Evolutionary conservation across 208 protist genomes (phyloP), one percentile per base, ranked within the genome.

Genomic region (Crithidia fasciculata): DNA sequence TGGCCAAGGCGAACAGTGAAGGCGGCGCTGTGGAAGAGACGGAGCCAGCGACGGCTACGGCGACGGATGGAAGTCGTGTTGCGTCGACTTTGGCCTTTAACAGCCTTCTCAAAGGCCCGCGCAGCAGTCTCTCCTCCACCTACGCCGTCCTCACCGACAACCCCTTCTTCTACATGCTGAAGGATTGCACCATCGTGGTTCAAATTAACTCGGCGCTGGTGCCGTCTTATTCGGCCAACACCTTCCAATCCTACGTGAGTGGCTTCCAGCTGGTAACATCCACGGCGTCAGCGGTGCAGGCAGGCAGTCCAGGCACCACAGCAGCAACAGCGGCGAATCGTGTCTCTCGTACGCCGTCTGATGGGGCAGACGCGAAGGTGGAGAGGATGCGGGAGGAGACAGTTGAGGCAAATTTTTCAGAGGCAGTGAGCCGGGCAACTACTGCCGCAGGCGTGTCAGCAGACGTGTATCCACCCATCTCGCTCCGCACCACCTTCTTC

Each of bases 91-190:
- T 0, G 57, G 6, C 57, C 43, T 70, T 77, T 44, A 15, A 9
- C 52, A 70, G 41, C 15, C 2, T 63, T 6, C 57, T 77, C 9
- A 61, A 70, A 50, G 69, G 66, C 12, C 66, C 64, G 15, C 69
- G 72, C 36, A 69, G 6, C 52, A 50, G 57, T 12, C 45, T 85
- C 36, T 58, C 57, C 15, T 36, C 9, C 13, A 76, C 75, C 61
- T 85, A 79, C 57, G n/a, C 69, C 4, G 57, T 69, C 4, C 12
- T 85, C n/a, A 77, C 28, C 16, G 40, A 41, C 4, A 40, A 57
- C 36, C 8, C 18, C 18, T 78, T 78, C 52, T 89, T 85, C 76
- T 69, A 66, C 47, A 84, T 89, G 61, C 36, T 78, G 16, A 19
- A 54, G 36, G 76, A 63, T 3, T 77, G 78, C 65, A 64, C 64